Conservation (phyloP, 2,329 filamentous ascomycete genomes). For the Stachybotrys elegans region DNA sequence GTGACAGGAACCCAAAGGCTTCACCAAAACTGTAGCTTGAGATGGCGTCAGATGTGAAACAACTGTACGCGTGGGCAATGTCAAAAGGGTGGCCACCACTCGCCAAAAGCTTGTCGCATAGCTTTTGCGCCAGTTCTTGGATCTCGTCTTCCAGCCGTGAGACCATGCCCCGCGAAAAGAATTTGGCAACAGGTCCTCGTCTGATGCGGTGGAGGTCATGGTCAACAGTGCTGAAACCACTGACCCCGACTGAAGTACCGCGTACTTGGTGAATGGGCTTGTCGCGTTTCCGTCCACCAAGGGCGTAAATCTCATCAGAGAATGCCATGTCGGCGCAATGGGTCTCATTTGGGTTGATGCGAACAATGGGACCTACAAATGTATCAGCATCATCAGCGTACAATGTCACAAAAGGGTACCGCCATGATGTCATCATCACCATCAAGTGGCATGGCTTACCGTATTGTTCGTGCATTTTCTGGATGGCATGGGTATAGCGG, state of each 20-base stretch:
- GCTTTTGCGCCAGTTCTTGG: constrained; percentile 4
- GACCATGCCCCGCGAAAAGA: constrained; percentile 6
- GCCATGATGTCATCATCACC: no score
- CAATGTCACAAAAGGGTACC: no score
- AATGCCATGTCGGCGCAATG: constrained; percentile 7
- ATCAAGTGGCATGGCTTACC: constrained; percentile 3
- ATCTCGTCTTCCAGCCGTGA: constrained; percentile 2
- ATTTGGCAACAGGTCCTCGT: constrained; percentile 6
- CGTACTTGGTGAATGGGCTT: neutral
- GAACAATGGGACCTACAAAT: constrained; percentile 8
- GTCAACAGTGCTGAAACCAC: constrained; percentile 5
- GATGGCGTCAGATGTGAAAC: constrained; percentile 28
- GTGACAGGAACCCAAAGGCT: constrained; percentile 2
- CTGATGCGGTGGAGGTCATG: constrained; percentile 8
- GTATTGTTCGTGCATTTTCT: constrained; percentile 8
- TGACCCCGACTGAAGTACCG: neutral
- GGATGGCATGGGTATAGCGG: constrained; percentile 9
- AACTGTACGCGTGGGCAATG: constrained; percentile 20
- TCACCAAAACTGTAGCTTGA: constrained; percentile 27
- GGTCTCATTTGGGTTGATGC: constrained; percentile 8
- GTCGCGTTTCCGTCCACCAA: neutral
- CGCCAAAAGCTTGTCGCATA: constrained; percentile 6
- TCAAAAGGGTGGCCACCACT: constrained; percentile 4
- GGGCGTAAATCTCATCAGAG: constrained; percentile 5
- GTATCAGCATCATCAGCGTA: neutral